Evolutionary conservation across 495 filamentous ascomycete genomes (phyloP), one percentile per base, ranked within the genome.

Genomic region (Parachaetomium inaequale): DNA sequence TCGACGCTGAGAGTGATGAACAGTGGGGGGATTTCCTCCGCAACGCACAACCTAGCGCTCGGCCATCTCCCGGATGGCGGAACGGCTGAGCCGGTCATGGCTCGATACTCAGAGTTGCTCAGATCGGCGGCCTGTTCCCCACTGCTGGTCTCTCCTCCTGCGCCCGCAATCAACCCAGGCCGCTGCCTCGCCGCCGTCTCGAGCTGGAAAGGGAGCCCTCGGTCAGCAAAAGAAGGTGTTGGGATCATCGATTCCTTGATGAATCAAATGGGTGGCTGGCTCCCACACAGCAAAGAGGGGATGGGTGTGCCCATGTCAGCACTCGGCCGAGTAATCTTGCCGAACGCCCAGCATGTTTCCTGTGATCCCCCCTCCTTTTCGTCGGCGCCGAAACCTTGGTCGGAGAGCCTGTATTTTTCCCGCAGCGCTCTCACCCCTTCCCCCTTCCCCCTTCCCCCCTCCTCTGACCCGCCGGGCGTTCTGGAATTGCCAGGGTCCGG

Each of bases 251-350:
- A 12, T 5, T 12, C 4, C n/a, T n/a, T n/a, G n/a, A n/a, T n/a
- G n/a, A 31, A 36, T 12, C 21, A 49, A 2, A 34, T 15, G 21
- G 43, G 56, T 17, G 43, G 23, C 34, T 11, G 15, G n/a, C n/a
- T 34, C 6, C 42, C 19, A 5, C 10, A 29, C 55, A n/a, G n/a
- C n/a, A 21, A 51, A n/a, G 43, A 38, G 56, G 43, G 42, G 40
- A 8, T 26, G 36, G 26, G 55, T 53, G 50, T 10, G 32, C 15
- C 42, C 15, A 6, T 45, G 45, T 59, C 55, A 55, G 52, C 56
- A 53, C 51, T 55, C 55, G 62, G 50, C 50, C 49, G 49, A 59
- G 49, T 42, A 53, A 49, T 59, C 25, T 50, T 32, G 47, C 62
- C 62, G 56, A 65, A 12, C 15, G 43, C 23, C 55, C 31, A 51